Percentiles rank a stretch among this genome's conserved stretches.
phyloP scores from a whole-genome alignment of 768 basidiomycete genomes.

The Lyophyllum shimeji region DNA sequence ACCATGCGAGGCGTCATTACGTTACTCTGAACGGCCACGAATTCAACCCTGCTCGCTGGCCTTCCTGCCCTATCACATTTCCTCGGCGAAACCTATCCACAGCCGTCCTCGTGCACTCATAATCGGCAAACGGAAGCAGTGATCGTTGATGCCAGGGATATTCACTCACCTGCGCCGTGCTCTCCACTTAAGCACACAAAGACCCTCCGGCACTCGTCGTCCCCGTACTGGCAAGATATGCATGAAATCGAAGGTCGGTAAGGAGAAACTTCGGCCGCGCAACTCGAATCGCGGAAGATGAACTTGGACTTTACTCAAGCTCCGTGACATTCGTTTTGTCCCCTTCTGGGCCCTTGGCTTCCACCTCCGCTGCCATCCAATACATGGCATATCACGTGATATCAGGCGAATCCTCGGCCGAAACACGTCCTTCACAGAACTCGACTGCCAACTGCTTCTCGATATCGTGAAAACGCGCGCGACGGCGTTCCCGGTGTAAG shows the following conservation, averaged over 20 bases:
- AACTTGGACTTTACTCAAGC: slow-evolving; percentile 2
- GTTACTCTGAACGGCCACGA: neutral
- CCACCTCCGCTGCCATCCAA: neutral
- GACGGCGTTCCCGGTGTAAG: neutral
- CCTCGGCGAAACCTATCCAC: slow-evolving; percentile 10
- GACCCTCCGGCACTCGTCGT: neutral
- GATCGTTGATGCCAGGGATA: neutral
- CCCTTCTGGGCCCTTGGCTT: neutral
- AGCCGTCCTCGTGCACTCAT: neutral
- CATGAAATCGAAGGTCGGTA: neutral
- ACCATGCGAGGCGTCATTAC: neutral
- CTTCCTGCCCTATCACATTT: slow-evolving; percentile 5
- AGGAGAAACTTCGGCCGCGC: slow-evolving; percentile 19
- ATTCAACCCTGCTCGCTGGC: neutral
- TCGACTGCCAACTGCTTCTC: neutral
- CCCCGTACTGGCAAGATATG: neutral
- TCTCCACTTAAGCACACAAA: neutral
- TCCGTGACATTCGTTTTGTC: slow-evolving; percentile 7
- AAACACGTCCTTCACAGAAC: neutral
- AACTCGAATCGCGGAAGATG: slow-evolving; percentile 3
- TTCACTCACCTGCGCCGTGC: neutral
- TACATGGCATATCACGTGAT: slow-evolving; percentile 2
- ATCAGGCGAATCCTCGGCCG: slow-evolving; percentile 2
- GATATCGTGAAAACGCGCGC: neutral
- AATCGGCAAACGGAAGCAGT: neutral